phyloP scores from a whole-genome alignment of 805 yeast genomes.

The Metschnikowia borealis region DNA sequence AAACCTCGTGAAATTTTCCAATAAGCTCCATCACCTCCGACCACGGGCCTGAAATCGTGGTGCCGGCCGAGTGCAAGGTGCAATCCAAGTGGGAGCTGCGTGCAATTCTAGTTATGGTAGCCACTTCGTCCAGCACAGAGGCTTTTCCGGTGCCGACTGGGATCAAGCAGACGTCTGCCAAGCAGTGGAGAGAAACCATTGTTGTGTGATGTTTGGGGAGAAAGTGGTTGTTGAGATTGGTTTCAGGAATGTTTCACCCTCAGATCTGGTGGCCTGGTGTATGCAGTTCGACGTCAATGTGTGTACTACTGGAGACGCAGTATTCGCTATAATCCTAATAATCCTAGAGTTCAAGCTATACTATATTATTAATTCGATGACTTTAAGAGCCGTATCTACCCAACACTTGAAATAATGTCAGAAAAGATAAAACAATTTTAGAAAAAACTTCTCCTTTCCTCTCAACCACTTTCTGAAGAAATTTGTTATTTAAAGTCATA shows the following conservation, averaged over 20 bases:
- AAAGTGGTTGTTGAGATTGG: neutral
- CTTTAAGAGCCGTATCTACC: too few species aligned
- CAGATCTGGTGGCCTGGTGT: neutral
- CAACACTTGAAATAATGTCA: too few species aligned
- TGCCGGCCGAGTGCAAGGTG: constrained; percentile 86
- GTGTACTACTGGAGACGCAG: too few species aligned
- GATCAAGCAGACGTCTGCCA: constrained; percentile 82
- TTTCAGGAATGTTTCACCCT: neutral
- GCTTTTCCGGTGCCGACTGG: constrained; percentile 81
- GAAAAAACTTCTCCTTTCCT: too few species aligned
- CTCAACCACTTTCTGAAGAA: too few species aligned
- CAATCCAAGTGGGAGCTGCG: constrained; percentile 59
- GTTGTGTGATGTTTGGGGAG: neutral
- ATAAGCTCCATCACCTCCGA: constrained; percentile 75
- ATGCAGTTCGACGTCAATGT: neutral
- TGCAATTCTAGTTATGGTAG: constrained; percentile 62
- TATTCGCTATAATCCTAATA: too few species aligned
- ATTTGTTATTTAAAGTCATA: too few species aligned
- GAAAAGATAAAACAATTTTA: too few species aligned
- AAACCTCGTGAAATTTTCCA: constrained; percentile 69
- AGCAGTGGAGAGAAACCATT: constrained; percentile 52
- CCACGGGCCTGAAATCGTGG: constrained; percentile 93
- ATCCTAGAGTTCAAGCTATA: too few species aligned
- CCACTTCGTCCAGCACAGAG: constrained; percentile 78
- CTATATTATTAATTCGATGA: too few species aligned